These are phyloP conservation scores for Berberis thunbergii DNA, from an alignment of 164 flowering plant genomes.

Conservation along the genomic window DNA sequence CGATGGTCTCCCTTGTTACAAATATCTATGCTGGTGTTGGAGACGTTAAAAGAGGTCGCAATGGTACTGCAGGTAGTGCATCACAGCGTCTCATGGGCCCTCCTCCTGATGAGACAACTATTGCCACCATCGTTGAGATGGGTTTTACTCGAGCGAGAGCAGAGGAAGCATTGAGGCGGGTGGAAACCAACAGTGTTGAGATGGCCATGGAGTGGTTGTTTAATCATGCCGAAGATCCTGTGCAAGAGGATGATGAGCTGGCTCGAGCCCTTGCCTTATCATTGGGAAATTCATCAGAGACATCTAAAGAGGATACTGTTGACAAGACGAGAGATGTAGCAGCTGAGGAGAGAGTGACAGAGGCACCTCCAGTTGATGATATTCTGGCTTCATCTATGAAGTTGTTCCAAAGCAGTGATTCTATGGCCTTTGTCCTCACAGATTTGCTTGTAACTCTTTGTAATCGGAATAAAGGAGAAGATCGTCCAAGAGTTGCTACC, in stretches of 20 bases:
- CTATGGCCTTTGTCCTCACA: slow-evolving; percentile 65
- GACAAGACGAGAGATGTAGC: slow-evolving; percentile 45
- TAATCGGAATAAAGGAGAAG: slow-evolving; percentile 77
- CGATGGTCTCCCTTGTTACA: slow-evolving; percentile 63
- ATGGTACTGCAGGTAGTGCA: slow-evolving; percentile 40
- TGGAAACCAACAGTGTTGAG: slow-evolving; percentile 84
- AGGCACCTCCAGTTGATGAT: slow-evolving; percentile 76
- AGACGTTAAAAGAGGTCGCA: slow-evolving; percentile 52
- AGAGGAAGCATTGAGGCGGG: slow-evolving; percentile 82
- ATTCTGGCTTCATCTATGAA: slow-evolving; percentile 62
- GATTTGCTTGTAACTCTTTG: slow-evolving; percentile 81
- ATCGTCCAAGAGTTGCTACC: slow-evolving; percentile 57
- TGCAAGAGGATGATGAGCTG: slow-evolving; percentile 91
- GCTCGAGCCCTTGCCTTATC: slow-evolving; percentile 95
- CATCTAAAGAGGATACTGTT: slow-evolving; percentile 49
- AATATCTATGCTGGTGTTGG: slow-evolving; percentile 79
- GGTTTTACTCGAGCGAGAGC: slow-evolving; percentile 90
- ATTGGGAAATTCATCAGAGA: slow-evolving; percentile 66
- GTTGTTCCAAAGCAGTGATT: slow-evolving; percentile 63
- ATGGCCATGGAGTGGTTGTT: slow-evolving; percentile 98
- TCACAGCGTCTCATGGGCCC: slow-evolving; percentile 50
- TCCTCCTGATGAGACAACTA: slow-evolving; percentile 83
- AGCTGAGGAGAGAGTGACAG: slow-evolving; percentile 43
- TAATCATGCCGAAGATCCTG: slow-evolving; percentile 86
- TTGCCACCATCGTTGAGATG: slow-evolving; percentile 88